Percentiles rank a stretch among this genome's conserved stretches.
Conservation (phyloP, 129 eudicot genomes). For the Smallanthus sonchifolius region DNA sequence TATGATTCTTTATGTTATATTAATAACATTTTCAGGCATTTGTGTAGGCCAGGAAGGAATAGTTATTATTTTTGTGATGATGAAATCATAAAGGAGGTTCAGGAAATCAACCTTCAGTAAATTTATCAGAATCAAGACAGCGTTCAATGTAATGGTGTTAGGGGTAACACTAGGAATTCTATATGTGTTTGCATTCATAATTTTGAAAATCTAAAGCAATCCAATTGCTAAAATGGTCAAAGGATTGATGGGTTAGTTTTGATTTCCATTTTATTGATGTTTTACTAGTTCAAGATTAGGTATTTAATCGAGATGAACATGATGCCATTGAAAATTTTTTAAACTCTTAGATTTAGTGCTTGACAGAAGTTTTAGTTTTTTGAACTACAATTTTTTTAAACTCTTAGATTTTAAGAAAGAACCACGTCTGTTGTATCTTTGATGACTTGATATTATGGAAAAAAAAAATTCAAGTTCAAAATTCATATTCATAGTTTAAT, state of each 20-base stretch:
- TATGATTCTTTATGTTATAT: no score
- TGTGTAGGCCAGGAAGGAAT: no score
- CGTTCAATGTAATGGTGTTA: no score
- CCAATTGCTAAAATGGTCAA: conserved; percentile 14
- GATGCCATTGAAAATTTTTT: conserved; percentile 4
- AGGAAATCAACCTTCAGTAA: no score
- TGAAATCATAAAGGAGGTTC: no score
- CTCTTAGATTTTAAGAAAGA: background rate
- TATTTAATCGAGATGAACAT: background rate
- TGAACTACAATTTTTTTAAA: background rate
- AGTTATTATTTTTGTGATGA: no score
- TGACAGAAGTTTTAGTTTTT: background rate
- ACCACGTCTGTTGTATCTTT: background rate
- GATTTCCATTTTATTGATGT: background rate
- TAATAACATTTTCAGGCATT: no score
- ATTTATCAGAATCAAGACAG: no score
- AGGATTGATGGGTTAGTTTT: conserved; percentile 24
- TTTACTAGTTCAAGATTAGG: conserved; percentile 4
- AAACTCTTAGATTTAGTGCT: background rate
- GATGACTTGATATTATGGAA: conserved; percentile 9
- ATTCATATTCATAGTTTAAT: background rate
- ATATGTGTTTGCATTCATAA: conserved; percentile 19
- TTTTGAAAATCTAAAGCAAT: conserved; percentile 19
- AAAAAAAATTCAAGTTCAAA: conserved; percentile 2
- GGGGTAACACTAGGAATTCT: no score